These are phyloP conservation scores for Lomentospora prolificans DNA, from an alignment of 2,329 filamentous ascomycete species.

Conservation along the genomic window DNA sequence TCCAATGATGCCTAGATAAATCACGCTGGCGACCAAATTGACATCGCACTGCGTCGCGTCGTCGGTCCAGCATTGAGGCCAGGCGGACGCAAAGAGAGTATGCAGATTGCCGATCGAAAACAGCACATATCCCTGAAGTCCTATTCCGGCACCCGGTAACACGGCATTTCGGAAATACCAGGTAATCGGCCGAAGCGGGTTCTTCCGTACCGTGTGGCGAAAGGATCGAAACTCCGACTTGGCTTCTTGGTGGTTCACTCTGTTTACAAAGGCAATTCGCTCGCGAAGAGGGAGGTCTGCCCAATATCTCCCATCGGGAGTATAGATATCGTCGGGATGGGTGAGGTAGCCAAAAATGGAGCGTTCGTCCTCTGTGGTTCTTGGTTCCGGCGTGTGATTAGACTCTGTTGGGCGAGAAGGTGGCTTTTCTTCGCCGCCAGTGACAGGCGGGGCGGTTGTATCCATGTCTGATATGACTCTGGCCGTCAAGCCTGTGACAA, in stretches of 20 bases:
- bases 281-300: slow-evolving; percentile 67
- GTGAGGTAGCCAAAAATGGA: slow-evolving; percentile 68
- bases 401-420: neutral
- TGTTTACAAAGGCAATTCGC: slow-evolving; percentile 64
- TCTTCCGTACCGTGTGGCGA: slow-evolving; percentile 72
- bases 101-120: slow-evolving; percentile 94
- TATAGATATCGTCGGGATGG: slow-evolving; percentile 82
- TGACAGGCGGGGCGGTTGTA: no score
- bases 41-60: slow-evolving; percentile 54
- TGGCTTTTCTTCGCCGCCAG: neutral
- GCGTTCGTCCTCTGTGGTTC: slow-evolving; percentile 38
- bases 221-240: slow-evolving; percentile 56
- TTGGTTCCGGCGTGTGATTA: slow-evolving; percentile 30
- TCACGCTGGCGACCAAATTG: slow-evolving; percentile 71
- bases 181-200: slow-evolving; percentile 71
- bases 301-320: slow-evolving; percentile 78
- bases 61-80: slow-evolving; percentile 67
- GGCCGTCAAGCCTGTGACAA: no score
- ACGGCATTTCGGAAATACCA: slow-evolving; percentile 89
- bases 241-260: slow-evolving; percentile 62
- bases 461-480: no score
- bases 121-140: slow-evolving; percentile 89
- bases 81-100: slow-evolving; percentile 67
- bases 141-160: slow-evolving; percentile 81
- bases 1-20: slow-evolving; percentile 81